Base-by-base conservation (phyloP, 148 eudicot species). In the Persicaria maculosa region DNA sequence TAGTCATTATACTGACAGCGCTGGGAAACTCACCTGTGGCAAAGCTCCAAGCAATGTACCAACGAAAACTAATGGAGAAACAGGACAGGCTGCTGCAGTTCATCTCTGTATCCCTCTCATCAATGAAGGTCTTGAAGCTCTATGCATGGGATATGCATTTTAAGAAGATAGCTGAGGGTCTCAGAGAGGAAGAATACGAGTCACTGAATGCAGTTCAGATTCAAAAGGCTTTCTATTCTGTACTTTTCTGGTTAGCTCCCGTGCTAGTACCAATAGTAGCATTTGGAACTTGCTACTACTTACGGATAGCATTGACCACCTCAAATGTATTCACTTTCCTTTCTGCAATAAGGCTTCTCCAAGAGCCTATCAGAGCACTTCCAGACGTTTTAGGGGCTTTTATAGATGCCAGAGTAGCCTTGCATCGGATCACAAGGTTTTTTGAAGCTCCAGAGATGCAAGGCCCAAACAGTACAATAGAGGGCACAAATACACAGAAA, bases 131-230 rank as follows among this genome's bases (percentile, higher is more conserved):
- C 59, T 81, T 93, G 74, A 93, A 90, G 74, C 67, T 93, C 50
- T 93, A 93, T 62, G 98, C 96, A 6, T 90, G 98, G 98, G 98
- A 93, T 72, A 84, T 77, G 44, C 93, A 91, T 85, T 86, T 93
- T 77, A 90, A 80, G 79, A 80, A 84, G 47, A 84, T 79, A 12
- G 86, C 89, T 11, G 92, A 90, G 50, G 82, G 74, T 10, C 57
- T 93, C 72, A 89, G 98, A 82, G 53, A 75, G 31, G 78, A 74
- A 3, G 98, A 93, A 74, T 76, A 83, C 61, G 85, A 85, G 59
- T 91, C 92, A 90, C 55, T 93, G 73, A 53, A 74, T 9, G 88
- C 86, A 8, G 89, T 93, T 74, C 93, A 87, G 77, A 36, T 83
- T 47, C 79, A 87, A 54, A 93, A 72, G 75, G 79, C 93, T 44